Evolutionary conservation across 2,329 filamentous ascomycete species (phyloP).

Genomic region (Talaromyces sp.): DNA sequence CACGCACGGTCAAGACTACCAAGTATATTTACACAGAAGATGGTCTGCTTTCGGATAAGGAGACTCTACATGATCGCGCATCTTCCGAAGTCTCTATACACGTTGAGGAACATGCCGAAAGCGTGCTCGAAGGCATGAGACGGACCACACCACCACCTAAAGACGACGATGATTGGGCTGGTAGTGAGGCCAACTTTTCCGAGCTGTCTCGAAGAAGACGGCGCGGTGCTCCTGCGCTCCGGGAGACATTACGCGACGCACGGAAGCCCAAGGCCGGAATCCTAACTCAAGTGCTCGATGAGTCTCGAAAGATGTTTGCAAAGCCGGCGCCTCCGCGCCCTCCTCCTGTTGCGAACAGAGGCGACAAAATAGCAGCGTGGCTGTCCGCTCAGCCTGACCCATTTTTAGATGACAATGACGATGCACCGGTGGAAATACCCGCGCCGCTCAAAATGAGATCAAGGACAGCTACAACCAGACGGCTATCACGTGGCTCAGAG

Average conservation of each 20-base stretch:
- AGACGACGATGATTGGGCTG: constrained; percentile 34
- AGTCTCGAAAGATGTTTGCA: constrained; percentile 46
- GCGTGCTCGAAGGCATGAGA: constrained; percentile 24
- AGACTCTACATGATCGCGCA: constrained; percentile 15
- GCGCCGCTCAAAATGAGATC: constrained; percentile 42
- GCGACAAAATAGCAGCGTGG: constrained; percentile 61
- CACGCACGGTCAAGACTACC: constrained; percentile 23
- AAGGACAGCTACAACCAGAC: constrained; percentile 34
- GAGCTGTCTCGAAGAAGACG: constrained; percentile 37
- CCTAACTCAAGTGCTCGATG: constrained; percentile 43
- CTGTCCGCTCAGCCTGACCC: constrained; percentile 56
- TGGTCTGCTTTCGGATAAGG: constrained; percentile 22
- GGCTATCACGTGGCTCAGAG: constrained; percentile 22
- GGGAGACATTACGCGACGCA: constrained; percentile 19
- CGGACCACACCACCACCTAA: constrained; percentile 26
- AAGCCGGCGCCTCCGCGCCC: constrained; percentile 39
- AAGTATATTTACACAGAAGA: constrained; percentile 21
- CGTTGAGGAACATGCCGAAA: constrained; percentile 24
- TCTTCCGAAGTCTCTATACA: constrained; percentile 20
- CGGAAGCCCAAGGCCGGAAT: constrained; percentile 40
- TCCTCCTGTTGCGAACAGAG: constrained; percentile 30
- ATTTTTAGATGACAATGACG: constrained; percentile 49
- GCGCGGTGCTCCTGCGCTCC: constrained; percentile 21
- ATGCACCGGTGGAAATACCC: constrained; percentile 36
- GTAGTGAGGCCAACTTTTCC: constrained; percentile 40